Base-by-base conservation (phyloP, 139 green algal species). In the Trebouxia sp. region DNA sequence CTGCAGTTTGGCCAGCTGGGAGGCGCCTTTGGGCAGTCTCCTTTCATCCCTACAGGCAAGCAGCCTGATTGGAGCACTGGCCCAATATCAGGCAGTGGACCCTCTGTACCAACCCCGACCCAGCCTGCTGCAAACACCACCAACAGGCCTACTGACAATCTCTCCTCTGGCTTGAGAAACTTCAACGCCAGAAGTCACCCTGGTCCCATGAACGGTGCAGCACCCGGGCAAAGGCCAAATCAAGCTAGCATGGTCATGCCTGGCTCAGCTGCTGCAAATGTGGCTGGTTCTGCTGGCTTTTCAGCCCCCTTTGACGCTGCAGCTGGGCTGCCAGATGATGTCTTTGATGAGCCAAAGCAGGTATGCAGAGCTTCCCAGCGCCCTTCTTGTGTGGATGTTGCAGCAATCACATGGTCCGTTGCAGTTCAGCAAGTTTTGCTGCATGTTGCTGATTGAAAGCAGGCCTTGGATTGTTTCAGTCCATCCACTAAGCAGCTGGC, bases 51-150 rank as follows among this genome's bases (percentile, higher is more conserved):
- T 35, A 84, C 80, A 50, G 79, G 78, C 45, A 78, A 47, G 37
- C 75, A 80, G 37, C 75, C 75, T 80, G 75, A 80, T 24, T 80
- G 75, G 75, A 80, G 80, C 80, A 84, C 70, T 26, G 80, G 80
- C 3, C 80, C 80, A 9, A 75, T 83, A 30, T 24, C 76, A 45
- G 37, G 74, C 47, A 79, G 35, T n/a, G n/a, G n/a, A n/a, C n/a
- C n/a, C n/a, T n/a, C n/a, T n/a, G n/a, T 17, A 28, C 45, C 28
- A 65, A 47, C 6, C 74, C 74, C 74, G 0, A 12, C 43, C 8
- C 45, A 79, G 74, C 32, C 42, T 43, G 22, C 41, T 24, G 26
- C 42, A 35, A 24, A n/a, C 12, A 56, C 55, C 42, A 11, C 69
- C 41, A 77, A 41, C 41, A 51, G 38, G 42, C 26, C 69, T n/a